A percentile compares a stretch with the other conserved stretches of the same genome.
Evolutionary conservation across 2,329 filamentous ascomycete species (phyloP).

Genomic region (Lasiodiplodia gonubiensis): DNA sequence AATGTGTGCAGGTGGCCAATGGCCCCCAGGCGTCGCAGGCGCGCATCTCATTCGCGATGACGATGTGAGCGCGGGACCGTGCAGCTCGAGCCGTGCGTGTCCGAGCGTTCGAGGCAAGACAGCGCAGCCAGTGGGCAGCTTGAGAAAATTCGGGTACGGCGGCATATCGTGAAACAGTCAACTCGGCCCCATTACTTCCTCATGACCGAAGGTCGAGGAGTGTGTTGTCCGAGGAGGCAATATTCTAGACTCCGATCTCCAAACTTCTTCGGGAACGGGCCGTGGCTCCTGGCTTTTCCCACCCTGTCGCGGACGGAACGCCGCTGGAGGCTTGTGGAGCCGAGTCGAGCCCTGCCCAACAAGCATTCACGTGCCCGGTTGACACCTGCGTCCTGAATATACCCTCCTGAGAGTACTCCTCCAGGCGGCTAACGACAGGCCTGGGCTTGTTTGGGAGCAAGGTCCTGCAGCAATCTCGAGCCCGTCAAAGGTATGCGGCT

Average conservation of each 20-base stretch:
- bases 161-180: slow-evolving; percentile 19
- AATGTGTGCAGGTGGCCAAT: not conserved
- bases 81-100: slow-evolving; percentile 5
- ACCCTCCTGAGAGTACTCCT: too few species aligned
- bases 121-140: not conserved
- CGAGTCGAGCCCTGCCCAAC: not conserved
- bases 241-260: slow-evolving; percentile 14
- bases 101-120: slow-evolving; percentile 4
- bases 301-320: slow-evolving; percentile 15
- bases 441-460: not conserved
- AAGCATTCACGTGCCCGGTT: not conserved
- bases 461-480: not conserved
- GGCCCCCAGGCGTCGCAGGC: not conserved
- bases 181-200: not conserved
- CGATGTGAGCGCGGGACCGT: slow-evolving; percentile 14
- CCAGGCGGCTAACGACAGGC: too few species aligned
- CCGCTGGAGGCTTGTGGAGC: slow-evolving; percentile 12
- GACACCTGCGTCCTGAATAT: not conserved
- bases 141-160: slow-evolving; percentile 2
- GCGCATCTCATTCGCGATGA: not conserved
- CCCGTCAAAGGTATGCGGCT: not conserved
- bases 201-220: not conserved
- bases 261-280: slow-evolving; percentile 16
- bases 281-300: slow-evolving; percentile 4
- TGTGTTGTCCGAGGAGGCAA: not conserved